phyloP scores from a whole-genome alignment of 345 rosid genomes.

The Erucastrum elatum region DNA sequence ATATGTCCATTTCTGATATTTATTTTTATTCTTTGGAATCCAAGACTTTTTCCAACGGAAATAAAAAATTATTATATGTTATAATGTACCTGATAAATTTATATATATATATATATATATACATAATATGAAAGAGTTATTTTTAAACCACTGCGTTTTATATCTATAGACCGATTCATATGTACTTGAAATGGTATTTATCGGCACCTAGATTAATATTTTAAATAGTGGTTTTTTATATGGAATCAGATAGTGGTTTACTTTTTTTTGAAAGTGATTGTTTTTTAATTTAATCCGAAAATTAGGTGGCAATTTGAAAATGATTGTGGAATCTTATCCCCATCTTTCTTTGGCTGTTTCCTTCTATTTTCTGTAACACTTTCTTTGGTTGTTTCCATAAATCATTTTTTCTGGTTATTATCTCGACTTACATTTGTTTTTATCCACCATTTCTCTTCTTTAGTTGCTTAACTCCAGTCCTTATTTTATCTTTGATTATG shows the following conservation, averaged over 20 bases:
- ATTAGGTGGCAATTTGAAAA: slow-evolving; percentile 31
- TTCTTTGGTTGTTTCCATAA: neutral
- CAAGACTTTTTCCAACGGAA: slow-evolving; percentile 25
- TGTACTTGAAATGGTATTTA: neutral
- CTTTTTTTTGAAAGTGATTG: slow-evolving; percentile 31
- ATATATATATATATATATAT: neutral
- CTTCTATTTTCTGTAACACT: neutral
- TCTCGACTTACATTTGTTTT: neutral
- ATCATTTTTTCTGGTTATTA: neutral
- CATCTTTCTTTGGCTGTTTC: too few species aligned
- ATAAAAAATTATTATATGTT: neutral
- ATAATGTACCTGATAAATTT: neutral
- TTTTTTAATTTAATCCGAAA: slow-evolving; percentile 16
- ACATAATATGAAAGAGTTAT: neutral
- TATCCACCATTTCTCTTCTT: slow-evolving; percentile 21
- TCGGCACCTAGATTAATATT: slow-evolving; percentile 23
- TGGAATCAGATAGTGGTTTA: slow-evolving; percentile 29
- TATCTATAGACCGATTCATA: slow-evolving; percentile 34
- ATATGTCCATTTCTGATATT: slow-evolving; percentile 28
- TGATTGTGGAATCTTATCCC: slow-evolving; percentile 37
- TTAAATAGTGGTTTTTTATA: slow-evolving; percentile 8
- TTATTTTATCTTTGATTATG: neutral
- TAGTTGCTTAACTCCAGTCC: neutral
- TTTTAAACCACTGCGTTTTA: neutral
- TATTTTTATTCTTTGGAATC: slow-evolving; percentile 20